A percentile compares a stretch with the other conserved stretches of the same genome.
Conservation (phyloP, 116 monocot genomes). For the Iris pallida region DNA sequence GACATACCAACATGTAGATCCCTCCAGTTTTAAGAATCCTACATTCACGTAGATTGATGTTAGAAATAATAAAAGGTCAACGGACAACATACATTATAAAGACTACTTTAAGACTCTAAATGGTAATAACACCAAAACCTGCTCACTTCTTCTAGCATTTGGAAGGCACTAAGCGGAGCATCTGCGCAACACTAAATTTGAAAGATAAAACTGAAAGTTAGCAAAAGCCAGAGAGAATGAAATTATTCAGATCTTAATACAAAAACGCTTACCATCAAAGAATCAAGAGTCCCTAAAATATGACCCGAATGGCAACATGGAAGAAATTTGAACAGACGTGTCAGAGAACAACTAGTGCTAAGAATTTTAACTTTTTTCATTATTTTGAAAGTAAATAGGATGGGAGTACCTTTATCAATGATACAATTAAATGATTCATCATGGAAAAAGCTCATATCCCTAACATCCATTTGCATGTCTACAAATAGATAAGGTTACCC, state of each 20-base stretch:
- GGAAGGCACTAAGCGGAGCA: slow-evolving; percentile 77
- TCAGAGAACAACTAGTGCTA: not conserved
- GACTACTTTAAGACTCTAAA: not conserved
- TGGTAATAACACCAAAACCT: slow-evolving; percentile 49
- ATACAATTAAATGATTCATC: slow-evolving; percentile 83
- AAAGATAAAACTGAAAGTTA: too few species aligned
- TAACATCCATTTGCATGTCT: slow-evolving; percentile 97
- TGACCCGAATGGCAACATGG: slow-evolving; percentile 4
- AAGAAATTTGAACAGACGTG: not conserved
- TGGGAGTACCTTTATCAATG: slow-evolving; percentile 69
- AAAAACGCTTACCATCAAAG: slow-evolving; percentile 74
- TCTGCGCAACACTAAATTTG: slow-evolving; percentile 59
- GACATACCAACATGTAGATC: slow-evolving; percentile 80
- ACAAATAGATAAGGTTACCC: slow-evolving; percentile 27
- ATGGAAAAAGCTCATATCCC: slow-evolving; percentile 76
- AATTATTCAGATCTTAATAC: too few species aligned
- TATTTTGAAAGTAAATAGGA: not conserved
- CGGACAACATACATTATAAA: not conserved
- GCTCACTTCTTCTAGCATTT: slow-evolving; percentile 89
- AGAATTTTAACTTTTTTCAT: not conserved
- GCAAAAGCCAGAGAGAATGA: too few species aligned
- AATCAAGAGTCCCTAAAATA: slow-evolving; percentile 85
- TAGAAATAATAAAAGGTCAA: not conserved
- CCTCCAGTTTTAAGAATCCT: slow-evolving; percentile 94
- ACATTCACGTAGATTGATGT: slow-evolving; percentile 12